A percentile compares a stretch with the other conserved stretches of the same genome.
phyloP scores from a whole-genome alignment of 345 rosid species.

The Luvunga scandens region DNA sequence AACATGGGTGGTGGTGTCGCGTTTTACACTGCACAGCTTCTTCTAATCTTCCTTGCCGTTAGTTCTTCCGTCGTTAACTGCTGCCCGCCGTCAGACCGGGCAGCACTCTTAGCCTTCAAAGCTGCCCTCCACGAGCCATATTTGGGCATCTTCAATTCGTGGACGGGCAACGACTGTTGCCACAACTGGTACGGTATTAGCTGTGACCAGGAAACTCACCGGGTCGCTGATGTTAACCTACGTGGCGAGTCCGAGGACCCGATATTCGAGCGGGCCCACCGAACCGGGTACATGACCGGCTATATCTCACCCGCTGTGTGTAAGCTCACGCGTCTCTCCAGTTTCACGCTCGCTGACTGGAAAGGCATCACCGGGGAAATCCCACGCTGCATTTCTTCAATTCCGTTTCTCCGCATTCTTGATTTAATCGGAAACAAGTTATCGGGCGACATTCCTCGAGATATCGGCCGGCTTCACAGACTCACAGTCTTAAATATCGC shows the following conservation, averaged over 20 bases:
- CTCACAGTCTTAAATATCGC: constrained; percentile 75
- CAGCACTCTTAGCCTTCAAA: constrained; percentile 62
- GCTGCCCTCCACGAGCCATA: constrained; percentile 65
- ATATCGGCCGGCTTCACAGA: constrained; percentile 57
- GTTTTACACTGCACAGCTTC: not conserved
- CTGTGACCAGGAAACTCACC: constrained; percentile 62
- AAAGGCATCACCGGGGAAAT: constrained; percentile 83
- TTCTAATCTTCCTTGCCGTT: constrained; percentile 28
- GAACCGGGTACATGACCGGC: constrained; percentile 83
- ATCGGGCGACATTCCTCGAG: constrained; percentile 57
- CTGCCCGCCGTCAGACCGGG: constrained; percentile 76
- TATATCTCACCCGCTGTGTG: constrained; percentile 63
- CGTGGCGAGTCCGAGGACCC: constrained; percentile 94
- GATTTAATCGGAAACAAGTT: constrained; percentile 75
- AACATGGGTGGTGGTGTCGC: not conserved
- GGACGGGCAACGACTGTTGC: constrained; percentile 88
- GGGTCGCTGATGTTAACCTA: constrained; percentile 84
- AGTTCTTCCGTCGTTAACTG: constrained; percentile 32
- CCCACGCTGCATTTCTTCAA: constrained; percentile 55
- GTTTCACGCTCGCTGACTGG: constrained; percentile 80
- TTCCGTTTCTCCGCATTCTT: constrained; percentile 67
- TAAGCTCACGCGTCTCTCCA: constrained; percentile 57
- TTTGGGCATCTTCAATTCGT: constrained; percentile 74
- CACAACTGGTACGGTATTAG: constrained; percentile 85
- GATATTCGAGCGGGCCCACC: constrained; percentile 52